Evolutionary conservation across 1,139 yeast genomes (phyloP), one percentile per base, ranked within the genome.

Genomic region (Suhomyces wounanorum): DNA sequence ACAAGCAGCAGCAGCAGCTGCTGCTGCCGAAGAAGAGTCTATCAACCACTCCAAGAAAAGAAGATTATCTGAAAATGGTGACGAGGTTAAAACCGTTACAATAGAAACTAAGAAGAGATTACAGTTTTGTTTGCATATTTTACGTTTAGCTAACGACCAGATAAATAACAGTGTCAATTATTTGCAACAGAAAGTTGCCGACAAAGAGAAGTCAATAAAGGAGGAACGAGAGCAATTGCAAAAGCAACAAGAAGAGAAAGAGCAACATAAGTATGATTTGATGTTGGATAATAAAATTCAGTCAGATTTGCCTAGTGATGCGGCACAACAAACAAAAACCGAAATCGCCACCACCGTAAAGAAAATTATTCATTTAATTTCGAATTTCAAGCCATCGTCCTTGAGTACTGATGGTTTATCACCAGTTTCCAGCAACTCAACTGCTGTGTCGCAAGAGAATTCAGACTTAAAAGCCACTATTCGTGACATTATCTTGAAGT

Each of bases 321-420:
- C 63, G n/a, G 69, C 70, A 1, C 70, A 67, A 47, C 79, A 83
- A 53, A 77, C 94, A 43, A 88, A 89, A 59, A 82, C 84, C 55
- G 99, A 94, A 61, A 89, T 94, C 39, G 85, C 92, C 8, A 81
- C 88, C 4, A 94, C 97, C 0, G 92, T 94, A 25, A 89, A 90
- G 66, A 92, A 91, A 65, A 90, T 92, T 47, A 91, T 92, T 40
- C 83, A 85, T 41, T 83, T 94, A 39, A 87, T 94, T 13, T 89
- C 97, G 6, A 89, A 88, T 58, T 90, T 90, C 60, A 89, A 88
- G 62, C 96, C 97, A 1, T 96, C 96, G 5, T 64, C 78, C 0
- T 61, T 77, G 43, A 60, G 58, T 37, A 63, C 67, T 13, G 63
- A 58, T 28, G 53, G 51, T 7, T 43, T 45, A 16, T 43, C 51